These are phyloP conservation scores for Cytospora chrysosperma DNA, from an alignment of 2,329 filamentous ascomycete species.

Conservation along the genomic window DNA sequence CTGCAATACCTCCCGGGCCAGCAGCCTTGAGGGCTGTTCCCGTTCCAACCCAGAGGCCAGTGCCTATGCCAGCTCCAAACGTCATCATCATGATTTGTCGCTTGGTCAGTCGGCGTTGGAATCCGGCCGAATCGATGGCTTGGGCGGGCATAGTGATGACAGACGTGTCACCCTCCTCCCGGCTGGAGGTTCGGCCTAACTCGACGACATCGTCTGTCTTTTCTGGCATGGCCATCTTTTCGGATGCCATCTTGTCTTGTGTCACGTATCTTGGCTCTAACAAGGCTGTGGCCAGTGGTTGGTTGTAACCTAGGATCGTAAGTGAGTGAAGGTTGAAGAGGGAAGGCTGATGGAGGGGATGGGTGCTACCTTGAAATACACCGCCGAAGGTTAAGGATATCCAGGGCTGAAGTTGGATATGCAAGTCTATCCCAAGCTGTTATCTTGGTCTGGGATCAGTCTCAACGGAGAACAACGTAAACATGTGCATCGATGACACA, in stretches of 20 bases:
- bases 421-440: not conserved
- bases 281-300: not conserved
- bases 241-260: constrained; percentile 1
- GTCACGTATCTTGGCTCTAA: not conserved
- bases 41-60: constrained; percentile 37
- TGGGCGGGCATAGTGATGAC: not conserved
- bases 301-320: not conserved
- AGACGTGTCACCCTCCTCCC: constrained; percentile 5
- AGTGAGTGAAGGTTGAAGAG: not conserved
- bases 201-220: not conserved
- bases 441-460: not conserved
- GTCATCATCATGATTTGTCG: constrained; percentile 40
- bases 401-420: not conserved
- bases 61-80: constrained; percentile 37
- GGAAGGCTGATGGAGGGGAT: not conserved
- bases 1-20: constrained; percentile 34
- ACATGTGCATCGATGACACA: not conserved
- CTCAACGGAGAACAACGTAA: not conserved
- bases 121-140: constrained; percentile 28
- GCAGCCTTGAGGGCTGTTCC: constrained; percentile 35
- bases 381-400: not conserved
- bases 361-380: not conserved
- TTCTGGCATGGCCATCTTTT: not conserved
- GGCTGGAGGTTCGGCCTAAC: constrained; percentile 13
- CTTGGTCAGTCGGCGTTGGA: constrained; percentile 32